Conservation (phyloP, 2,329 filamentous ascomycete genomes). For the Metarhizium rileyi region DNA sequence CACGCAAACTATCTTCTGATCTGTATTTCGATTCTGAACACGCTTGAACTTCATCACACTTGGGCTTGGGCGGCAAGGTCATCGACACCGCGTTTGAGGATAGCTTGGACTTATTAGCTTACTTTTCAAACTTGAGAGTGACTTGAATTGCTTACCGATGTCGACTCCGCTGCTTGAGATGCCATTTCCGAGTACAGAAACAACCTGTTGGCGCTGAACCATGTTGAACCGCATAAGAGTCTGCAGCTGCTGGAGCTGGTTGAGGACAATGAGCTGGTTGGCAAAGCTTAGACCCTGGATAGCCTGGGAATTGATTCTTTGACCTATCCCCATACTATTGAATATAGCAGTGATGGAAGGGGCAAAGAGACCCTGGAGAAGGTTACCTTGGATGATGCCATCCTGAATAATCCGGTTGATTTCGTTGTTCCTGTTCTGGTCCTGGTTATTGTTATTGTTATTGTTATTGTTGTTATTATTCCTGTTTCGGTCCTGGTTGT, state of each 20-base stretch:
- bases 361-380: conserved; percentile 10
- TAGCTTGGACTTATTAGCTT: background rate
- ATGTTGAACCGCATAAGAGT: conserved; percentile 15
- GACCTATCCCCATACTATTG: conserved; percentile 18
- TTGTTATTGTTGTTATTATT: conserved; percentile 8
- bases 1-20: too few relatives aligned
- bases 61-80: too few relatives aligned
- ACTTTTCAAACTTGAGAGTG: too few relatives aligned
- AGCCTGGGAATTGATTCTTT: conserved; percentile 16
- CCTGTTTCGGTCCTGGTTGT: conserved; percentile 3
- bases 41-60: too few relatives aligned
- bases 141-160: conserved; percentile 9
- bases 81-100: conserved; percentile 20
- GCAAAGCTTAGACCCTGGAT: conserved; percentile 18
- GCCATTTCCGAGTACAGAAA: conserved; percentile 15
- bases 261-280: conserved; percentile 16
- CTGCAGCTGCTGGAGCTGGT: conserved; percentile 18
- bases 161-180: conserved; percentile 12
- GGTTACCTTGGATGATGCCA: conserved; percentile 9
- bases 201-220: conserved; percentile 13
- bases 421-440: conserved; percentile 3
- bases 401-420: conserved; percentile 6
- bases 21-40: too few relatives aligned
- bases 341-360: conserved; percentile 16
- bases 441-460: background rate